phyloP scores from a whole-genome alignment of 176 grass and related monocot genomes.

The Microstegium vimineum region DNA sequence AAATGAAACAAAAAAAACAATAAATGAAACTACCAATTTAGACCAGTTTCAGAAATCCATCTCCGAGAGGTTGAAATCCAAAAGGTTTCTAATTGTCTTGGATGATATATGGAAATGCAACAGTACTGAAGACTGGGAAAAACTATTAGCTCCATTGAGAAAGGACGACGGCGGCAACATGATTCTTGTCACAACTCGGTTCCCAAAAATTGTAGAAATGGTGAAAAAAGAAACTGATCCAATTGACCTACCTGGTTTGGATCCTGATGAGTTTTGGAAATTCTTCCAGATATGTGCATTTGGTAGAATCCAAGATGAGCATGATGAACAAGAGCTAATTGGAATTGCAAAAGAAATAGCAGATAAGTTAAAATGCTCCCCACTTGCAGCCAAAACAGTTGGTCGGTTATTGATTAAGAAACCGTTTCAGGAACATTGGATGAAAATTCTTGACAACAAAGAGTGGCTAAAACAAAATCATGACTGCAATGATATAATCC shows the following conservation, averaged over 20 bases:
- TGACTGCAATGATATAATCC: not conserved
- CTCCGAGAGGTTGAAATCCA: not conserved
- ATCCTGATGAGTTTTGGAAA: not conserved
- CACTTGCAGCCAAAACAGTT: constrained; percentile 9
- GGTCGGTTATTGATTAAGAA: not conserved
- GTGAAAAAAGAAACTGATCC: not conserved
- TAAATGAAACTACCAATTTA: not conserved
- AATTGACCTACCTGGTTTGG: not conserved
- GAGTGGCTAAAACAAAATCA: not conserved
- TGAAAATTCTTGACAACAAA: not conserved
- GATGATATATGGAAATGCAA: constrained; percentile 30
- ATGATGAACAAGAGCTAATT: not conserved
- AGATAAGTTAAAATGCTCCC: not conserved
- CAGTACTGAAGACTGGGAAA: not conserved
- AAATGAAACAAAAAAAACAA: rapidly evolving
- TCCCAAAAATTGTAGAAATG: not conserved
- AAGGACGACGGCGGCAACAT: not conserved
- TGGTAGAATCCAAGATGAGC: not conserved
- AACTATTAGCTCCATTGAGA: not conserved
- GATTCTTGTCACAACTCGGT: constrained; percentile 22
- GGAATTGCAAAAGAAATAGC: not conserved
- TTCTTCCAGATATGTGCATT: constrained; percentile 24
- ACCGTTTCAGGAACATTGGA: not conserved
- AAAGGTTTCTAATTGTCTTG: constrained; percentile 9
- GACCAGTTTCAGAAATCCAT: not conserved